phyloP scores from a whole-genome alignment of 192 early-diverging fungal genomes.

The Podila minutissima region DNA sequence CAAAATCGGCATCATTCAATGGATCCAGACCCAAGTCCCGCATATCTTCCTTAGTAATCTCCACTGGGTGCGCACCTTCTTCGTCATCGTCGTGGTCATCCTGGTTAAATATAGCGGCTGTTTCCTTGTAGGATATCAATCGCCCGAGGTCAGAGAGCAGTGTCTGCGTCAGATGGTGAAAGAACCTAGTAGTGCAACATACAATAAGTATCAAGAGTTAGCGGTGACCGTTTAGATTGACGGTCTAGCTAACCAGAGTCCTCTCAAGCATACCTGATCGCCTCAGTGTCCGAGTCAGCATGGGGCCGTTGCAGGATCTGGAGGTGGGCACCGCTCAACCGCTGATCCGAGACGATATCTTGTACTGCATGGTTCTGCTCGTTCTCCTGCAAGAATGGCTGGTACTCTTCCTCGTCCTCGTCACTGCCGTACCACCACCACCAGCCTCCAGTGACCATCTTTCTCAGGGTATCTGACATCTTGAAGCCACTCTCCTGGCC shows the following conservation, averaged over 20 bases:
- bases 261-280: constrained; percentile 25
- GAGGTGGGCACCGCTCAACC: constrained; percentile 8
- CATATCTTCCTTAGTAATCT: constrained; percentile 48
- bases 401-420: constrained; percentile 26
- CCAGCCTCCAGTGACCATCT: constrained; percentile 59
- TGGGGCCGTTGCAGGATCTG: constrained; percentile 17
- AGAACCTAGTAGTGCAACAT: constrained; percentile 33
- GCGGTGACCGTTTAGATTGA: background rate
- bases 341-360: background rate
- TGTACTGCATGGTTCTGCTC: constrained; percentile 17
- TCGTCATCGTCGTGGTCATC: background rate
- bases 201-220: background rate
- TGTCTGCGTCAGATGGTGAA: constrained; percentile 49
- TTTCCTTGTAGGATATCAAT: constrained; percentile 37
- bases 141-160: constrained; percentile 34
- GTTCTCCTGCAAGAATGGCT: constrained; percentile 6
- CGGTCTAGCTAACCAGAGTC: background rate
- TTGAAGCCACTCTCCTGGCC: constrained; percentile 10
- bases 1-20: constrained; percentile 47
- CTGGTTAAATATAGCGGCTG: constrained; percentile 43
- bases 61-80: background rate
- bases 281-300: constrained; percentile 42
- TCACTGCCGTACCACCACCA: constrained; percentile 62
- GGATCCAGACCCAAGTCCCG: constrained; percentile 56
- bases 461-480: constrained; percentile 50